Conservation (phyloP, 345 rosid genomes). For the Citrus australasica region DNA sequence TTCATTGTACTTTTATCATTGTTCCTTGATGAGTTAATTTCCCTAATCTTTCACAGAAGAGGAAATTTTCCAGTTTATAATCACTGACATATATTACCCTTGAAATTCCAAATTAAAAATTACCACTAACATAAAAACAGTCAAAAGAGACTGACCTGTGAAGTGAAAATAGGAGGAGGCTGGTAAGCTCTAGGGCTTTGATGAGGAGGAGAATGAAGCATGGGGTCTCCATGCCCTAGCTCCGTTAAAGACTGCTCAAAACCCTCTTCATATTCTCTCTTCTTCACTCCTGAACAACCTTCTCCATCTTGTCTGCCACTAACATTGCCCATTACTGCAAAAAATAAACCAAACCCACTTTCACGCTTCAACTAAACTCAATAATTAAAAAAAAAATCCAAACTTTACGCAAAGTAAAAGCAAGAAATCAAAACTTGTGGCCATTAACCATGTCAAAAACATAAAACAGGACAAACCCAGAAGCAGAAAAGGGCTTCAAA, state of each 20-base stretch:
- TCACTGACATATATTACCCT: not conserved
- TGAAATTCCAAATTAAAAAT: not conserved
- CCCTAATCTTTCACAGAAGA: not conserved
- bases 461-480: slow-evolving; percentile 14
- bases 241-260: slow-evolving; percentile 27
- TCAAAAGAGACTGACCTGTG: slow-evolving; percentile 25
- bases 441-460: not conserved
- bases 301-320: slow-evolving; percentile 47
- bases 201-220: slow-evolving; percentile 34
- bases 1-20: not conserved
- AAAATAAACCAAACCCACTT: slow-evolving; percentile 19
- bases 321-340: slow-evolving; percentile 68
- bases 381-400: not conserved
- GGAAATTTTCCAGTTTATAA: not conserved
- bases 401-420: not conserved
- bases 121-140: not conserved
- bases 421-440: not conserved
- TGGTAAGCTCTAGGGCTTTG: slow-evolving; percentile 20
- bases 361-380: slow-evolving; percentile 6
- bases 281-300: slow-evolving; percentile 30
- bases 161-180: slow-evolving; percentile 23
- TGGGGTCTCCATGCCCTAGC: slow-evolving; percentile 20
- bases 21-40: not conserved
- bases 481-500: slow-evolving; percentile 16
- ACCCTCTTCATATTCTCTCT: slow-evolving; percentile 23